These are phyloP conservation scores for Trichoderma parareesei DNA, from an alignment of 495 filamentous ascomycete species.

Conservation along the genomic window DNA sequence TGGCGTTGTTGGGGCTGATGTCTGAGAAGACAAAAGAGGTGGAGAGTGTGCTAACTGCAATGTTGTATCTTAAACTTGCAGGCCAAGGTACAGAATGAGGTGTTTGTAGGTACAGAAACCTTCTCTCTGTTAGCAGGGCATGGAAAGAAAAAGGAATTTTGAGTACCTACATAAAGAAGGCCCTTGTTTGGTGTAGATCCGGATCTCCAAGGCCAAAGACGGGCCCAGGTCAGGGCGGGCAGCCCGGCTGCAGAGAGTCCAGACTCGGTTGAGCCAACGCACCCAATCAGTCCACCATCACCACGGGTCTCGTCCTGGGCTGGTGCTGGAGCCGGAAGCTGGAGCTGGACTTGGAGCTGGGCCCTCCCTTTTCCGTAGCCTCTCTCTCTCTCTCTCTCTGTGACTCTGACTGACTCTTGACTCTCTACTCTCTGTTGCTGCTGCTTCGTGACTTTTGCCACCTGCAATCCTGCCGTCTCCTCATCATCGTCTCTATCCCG, in stretches of 20 bases:
- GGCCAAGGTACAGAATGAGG: too few relatives aligned
- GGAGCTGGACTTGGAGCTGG: too few relatives aligned
- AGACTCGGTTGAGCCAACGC: constrained; percentile 8
- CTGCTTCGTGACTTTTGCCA: neutral
- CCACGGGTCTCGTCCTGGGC: neutral
- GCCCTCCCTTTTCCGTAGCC: too few relatives aligned
- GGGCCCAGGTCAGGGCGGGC: constrained; percentile 1
- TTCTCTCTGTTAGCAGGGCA: too few relatives aligned
- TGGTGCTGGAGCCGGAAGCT: neutral
- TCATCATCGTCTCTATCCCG: too few relatives aligned
- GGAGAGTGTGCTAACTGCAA: too few relatives aligned
- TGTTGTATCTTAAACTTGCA: too few relatives aligned
- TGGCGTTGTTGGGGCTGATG: too few relatives aligned
- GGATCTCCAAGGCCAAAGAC: neutral
- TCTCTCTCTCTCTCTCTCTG: neutral
- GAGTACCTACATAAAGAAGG: too few relatives aligned
- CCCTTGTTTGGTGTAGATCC: neutral
- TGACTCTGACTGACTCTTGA: neutral
- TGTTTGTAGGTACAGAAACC: too few relatives aligned
- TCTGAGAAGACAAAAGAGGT: too few relatives aligned
- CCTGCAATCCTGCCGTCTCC: neutral
- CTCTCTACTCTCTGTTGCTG: neutral
- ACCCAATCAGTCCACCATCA: constrained; percentile 4
- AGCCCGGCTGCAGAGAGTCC: neutral
- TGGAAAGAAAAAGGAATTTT: too few relatives aligned